Evolutionary conservation across 139 green algal genomes (phyloP), one percentile per base, ranked within the genome.

Genomic region (Mychonastes homosphaera): DNA sequence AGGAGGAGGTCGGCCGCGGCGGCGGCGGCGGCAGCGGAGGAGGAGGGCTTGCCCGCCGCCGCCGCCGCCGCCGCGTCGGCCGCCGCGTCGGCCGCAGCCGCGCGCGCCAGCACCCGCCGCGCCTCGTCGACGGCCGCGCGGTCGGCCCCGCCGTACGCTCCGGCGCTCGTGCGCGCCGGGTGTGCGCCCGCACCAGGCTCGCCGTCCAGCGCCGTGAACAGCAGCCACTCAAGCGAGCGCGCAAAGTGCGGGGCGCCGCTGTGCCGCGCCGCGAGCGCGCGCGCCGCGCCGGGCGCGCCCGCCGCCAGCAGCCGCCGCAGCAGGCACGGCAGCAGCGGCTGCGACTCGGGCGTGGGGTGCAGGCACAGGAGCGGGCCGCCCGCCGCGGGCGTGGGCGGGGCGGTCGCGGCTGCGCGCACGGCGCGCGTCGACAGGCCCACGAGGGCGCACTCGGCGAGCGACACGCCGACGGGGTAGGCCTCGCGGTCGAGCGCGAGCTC

Each of bases 401-500:
- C 24, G 6, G 6, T 9, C 8, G 7, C 8, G 41, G 41, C 19
- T 13, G 41, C 19, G 41, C 49, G 15, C 68, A 8, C 8, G 7
- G 41, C 41, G 8, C 41, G 24, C 41, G 7, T 23, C 19, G 75
- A 76, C 13, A 83, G 53, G 49, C 80, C 84, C 4, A 97, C 71
- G 59, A 97, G 94, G 47, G 86, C 76, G 2, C 85, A 85, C 30
- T 90, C 88, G 6, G 82, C 77, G 9, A 92, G 63, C 1, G 84
- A 93, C 46, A 97, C 76, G 32, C 87, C 86, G 24, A 97, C 70
- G 0, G 91, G 91, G 67, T 95, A 96, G 36, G 95, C 87, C 65
- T 90, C 77, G 26, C 61, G 43, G 72, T 97, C 90, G 63, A 97
- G 97, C 58, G 95, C 91, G 18, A 97, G 84, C 83, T 97, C 90